These are phyloP conservation scores for Cordyceps javanica DNA, from an alignment of 2,329 filamentous ascomycete genomes.

Conservation along the genomic window DNA sequence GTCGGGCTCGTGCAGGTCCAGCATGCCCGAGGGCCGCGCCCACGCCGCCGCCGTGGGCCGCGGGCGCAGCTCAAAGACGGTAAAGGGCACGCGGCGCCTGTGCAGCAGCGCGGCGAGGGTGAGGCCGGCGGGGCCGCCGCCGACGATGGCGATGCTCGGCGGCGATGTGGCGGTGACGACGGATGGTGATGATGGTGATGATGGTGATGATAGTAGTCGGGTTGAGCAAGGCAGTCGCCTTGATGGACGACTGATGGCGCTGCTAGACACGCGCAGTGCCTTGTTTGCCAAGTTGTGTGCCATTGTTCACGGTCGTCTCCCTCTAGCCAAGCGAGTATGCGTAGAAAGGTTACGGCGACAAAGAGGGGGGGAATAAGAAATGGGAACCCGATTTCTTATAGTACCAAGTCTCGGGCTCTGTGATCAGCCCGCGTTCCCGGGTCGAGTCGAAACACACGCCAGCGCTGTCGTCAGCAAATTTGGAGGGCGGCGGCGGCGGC, in stretches of 20 bases:
- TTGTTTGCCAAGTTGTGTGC: background rate
- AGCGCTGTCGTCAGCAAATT: too few relatives aligned
- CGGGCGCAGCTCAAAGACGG: slow-evolving; percentile 29
- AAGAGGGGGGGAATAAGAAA: too few relatives aligned
- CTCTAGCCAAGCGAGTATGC: too few relatives aligned
- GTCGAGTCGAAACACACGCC: too few relatives aligned
- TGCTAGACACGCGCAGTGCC: background rate
- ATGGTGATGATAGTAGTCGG: background rate
- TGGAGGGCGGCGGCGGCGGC: too few relatives aligned
- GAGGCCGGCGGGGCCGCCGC: slow-evolving; percentile 41
- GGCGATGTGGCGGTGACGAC: background rate
- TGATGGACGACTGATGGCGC: background rate
- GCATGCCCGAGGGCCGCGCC: slow-evolving; percentile 31
- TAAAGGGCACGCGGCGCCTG: slow-evolving; percentile 27
- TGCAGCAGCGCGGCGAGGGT: slow-evolving; percentile 42
- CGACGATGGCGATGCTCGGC: slow-evolving; percentile 37
- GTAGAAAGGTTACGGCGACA: too few relatives aligned
- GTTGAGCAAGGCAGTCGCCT: background rate
- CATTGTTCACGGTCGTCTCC: too few relatives aligned
- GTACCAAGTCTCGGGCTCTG: too few relatives aligned
- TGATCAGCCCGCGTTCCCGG: too few relatives aligned
- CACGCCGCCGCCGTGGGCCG: slow-evolving; percentile 22
- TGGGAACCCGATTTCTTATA: too few relatives aligned
- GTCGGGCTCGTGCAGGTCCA: slow-evolving; percentile 43
- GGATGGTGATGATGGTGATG: background rate